These are phyloP conservation scores for Xylariaceae sp. DNA, from an alignment of 2,329 filamentous ascomycete species.

Conservation along the genomic window DNA sequence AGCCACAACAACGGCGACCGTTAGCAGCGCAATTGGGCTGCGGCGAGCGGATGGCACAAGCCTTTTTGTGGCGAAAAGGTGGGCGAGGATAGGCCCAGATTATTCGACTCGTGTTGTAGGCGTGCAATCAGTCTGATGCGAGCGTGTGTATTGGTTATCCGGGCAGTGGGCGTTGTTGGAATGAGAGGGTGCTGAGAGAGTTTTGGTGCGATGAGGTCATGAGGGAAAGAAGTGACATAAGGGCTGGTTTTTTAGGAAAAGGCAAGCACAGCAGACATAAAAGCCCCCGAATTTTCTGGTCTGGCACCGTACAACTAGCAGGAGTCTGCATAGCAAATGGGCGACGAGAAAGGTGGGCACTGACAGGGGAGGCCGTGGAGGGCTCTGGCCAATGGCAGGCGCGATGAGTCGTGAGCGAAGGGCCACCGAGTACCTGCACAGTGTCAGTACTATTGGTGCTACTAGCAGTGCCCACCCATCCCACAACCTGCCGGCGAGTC, in stretches of 20 bases:
- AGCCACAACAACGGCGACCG: conserved; percentile 2
- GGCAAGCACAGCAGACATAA: conserved; percentile 35
- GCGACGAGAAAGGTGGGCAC: conserved; percentile 11
- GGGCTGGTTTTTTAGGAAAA: conserved; percentile 34
- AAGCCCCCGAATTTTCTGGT: conserved; percentile 31
- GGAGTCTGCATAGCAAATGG: conserved; percentile 8
- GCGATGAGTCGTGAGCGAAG: conserved; percentile 27
- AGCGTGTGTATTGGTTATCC: conserved; percentile 14
- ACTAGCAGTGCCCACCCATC: too few species aligned
- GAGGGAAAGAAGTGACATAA: conserved; percentile 38
- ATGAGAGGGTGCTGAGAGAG: conserved; percentile 24
- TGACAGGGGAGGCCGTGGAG: conserved; percentile 5
- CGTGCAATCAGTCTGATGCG: conserved; percentile 16
- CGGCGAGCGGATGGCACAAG: conserved; percentile 17
- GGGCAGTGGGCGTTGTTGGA: conserved; percentile 19
- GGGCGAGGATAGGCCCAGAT: conserved; percentile 9
- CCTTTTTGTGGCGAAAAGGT: conserved; percentile 17
- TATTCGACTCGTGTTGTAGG: conserved; percentile 14
- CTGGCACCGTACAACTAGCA: conserved; percentile 10
- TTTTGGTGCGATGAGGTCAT: conserved; percentile 36
- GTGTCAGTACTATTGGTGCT: conserved; percentile 14
- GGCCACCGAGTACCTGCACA: conserved; percentile 30
- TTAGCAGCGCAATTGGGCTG: conserved; percentile 7
- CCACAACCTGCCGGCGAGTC: too few species aligned
- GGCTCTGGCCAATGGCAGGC: conserved; percentile 24